Evolutionary conservation across 495 filamentous ascomycete genomes (phyloP).

Genomic region (Emericellopsis terricola): DNA sequence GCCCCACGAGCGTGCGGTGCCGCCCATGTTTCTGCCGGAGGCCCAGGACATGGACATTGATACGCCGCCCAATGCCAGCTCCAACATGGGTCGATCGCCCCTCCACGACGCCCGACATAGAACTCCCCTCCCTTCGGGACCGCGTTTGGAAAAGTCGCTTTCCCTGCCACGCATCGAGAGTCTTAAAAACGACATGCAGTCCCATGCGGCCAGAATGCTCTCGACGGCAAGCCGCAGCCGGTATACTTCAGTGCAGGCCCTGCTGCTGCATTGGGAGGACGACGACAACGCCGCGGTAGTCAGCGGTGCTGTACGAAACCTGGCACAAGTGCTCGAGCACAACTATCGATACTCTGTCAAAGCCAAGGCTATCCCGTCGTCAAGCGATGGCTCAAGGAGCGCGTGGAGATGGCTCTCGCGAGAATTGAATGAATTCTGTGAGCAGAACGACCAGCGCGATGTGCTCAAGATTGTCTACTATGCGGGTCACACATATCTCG

Average conservation of each 20-base stretch:
- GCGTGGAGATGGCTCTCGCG: conserved; percentile 23
- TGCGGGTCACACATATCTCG: conserved; percentile 25
- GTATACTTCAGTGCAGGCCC: conserved; percentile 21
- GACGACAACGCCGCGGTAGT: conserved; percentile 17
- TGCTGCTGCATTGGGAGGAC: conserved; percentile 29
- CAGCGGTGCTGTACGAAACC: conserved; percentile 15
- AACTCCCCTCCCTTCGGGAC: conserved; percentile 27
- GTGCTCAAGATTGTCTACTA: conserved; percentile 30
- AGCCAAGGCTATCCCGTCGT: conserved; percentile 20
- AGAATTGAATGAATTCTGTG: conserved; percentile 23
- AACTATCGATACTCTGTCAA: conserved; percentile 24
- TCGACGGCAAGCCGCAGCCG: conserved; percentile 21
- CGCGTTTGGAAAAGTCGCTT: conserved; percentile 21
- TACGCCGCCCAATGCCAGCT: conserved; percentile 6
- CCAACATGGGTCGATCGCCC: conserved; percentile 13
- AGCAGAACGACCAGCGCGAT: conserved; percentile 24
- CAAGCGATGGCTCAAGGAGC: conserved; percentile 19
- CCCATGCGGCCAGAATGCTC: conserved; percentile 19
- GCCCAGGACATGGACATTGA: conserved; percentile 24
- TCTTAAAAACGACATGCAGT: conserved; percentile 21
- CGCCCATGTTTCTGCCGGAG: conserved; percentile 18
- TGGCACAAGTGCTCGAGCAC: conserved; percentile 20
- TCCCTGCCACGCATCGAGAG: conserved; percentile 19
- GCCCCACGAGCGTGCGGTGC: conserved; percentile 12
- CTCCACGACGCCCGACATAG: conserved; percentile 24